Evolutionary conservation across 768 basidiomycete genomes (phyloP).

Genomic region (Multifurca ochricompacta): DNA sequence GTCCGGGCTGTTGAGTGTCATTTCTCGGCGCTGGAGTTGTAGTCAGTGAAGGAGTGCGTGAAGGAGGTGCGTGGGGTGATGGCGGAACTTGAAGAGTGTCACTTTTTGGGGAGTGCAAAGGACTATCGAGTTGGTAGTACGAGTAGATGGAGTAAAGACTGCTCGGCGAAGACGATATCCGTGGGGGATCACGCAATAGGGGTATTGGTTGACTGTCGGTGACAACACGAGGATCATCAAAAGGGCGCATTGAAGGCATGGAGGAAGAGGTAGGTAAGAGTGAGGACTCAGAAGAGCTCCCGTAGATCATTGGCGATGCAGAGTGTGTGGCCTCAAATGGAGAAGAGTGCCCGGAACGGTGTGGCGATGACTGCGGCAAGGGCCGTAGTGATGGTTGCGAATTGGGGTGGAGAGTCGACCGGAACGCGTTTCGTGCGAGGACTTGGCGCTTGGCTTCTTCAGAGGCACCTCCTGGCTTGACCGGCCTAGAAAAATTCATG

Average conservation of each 20-base stretch:
- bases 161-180: neutral
- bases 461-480: constrained; percentile 37
- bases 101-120: constrained; percentile 7
- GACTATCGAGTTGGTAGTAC: constrained; percentile 25
- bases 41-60: neutral
- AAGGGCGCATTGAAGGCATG: neutral
- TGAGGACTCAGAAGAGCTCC: neutral
- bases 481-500: constrained; percentile 60
- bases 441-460: constrained; percentile 36
- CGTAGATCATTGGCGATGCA: neutral
- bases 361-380: constrained; percentile 4
- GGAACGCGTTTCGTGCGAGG: constrained; percentile 52
- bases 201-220: constrained; percentile 9
- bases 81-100: constrained; percentile 19
- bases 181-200: constrained; percentile 16
- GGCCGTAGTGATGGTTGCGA: constrained; percentile 4
- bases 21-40: constrained; percentile 12
- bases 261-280: neutral
- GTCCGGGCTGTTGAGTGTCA: constrained; percentile 25
- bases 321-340: constrained; percentile 10
- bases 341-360: neutral
- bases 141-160: constrained; percentile 29
- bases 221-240: constrained; percentile 7
- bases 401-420: constrained; percentile 13
- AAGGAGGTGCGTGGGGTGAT: constrained; percentile 10